Evolutionary conservation across 306 rosid genomes (phyloP).

Genomic region (Arachis hypogaea): DNA sequence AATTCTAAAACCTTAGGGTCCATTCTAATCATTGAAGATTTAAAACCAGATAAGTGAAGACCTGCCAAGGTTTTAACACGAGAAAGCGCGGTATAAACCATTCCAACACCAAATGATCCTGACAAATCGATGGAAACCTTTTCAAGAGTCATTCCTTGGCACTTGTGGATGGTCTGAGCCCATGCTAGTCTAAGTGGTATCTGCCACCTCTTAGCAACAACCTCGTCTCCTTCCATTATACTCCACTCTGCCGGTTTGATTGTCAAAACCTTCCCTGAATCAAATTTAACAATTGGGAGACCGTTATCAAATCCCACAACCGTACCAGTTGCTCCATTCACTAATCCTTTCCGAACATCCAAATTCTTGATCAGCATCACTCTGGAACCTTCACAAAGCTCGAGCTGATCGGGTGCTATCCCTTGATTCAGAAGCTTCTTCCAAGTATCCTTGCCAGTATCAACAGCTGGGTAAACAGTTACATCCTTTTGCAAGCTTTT

Average conservation of each 20-base stretch:
- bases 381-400: conserved; percentile 57
- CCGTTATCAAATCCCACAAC: conserved; percentile 44
- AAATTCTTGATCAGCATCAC: conserved; percentile 64
- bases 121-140: conserved; percentile 48
- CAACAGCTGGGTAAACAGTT: conserved; percentile 47
- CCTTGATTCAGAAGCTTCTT: conserved; percentile 46
- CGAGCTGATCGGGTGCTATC: conserved; percentile 43
- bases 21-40: conserved; percentile 43
- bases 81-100: conserved; percentile 62
- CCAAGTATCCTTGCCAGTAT: conserved; percentile 40
- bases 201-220: conserved; percentile 56
- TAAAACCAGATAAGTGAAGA: conserved; percentile 53
- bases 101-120: conserved; percentile 55
- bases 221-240: conserved; percentile 42
- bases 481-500: conserved; percentile 41
- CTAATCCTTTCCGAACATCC: conserved; percentile 40
- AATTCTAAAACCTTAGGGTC: conserved; percentile 51
- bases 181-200: conserved; percentile 61
- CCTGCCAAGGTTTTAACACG: conserved; percentile 54
- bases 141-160: conserved; percentile 68
- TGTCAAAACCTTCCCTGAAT: conserved; percentile 41
- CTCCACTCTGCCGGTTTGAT: conserved; percentile 49
- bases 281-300: conserved; percentile 55
- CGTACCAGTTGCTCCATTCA: conserved; percentile 66
- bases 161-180: conserved; percentile 66